Evolutionary conservation across 441 rosid genomes (phyloP).

Genomic region (Arabidopsis lyrata): DNA sequence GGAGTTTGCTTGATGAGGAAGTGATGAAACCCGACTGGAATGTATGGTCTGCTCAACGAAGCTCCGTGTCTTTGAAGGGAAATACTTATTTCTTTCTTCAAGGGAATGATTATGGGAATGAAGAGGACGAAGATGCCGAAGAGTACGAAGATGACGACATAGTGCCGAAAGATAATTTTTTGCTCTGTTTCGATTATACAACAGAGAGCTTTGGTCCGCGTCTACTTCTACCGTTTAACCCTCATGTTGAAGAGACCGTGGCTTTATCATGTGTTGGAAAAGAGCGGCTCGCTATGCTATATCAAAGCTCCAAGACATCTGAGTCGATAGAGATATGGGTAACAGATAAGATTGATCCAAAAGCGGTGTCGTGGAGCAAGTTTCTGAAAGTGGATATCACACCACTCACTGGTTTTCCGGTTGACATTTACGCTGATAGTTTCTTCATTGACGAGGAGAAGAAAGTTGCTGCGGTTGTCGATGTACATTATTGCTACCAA

Average conservation of each 20-base stretch:
- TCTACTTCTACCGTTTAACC: background rate
- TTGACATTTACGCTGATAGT: background rate
- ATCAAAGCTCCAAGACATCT: background rate
- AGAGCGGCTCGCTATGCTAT: slow-evolving; percentile 1
- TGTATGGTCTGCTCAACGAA: background rate
- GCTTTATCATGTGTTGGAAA: background rate
- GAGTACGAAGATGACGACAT: background rate
- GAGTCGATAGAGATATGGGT: background rate
- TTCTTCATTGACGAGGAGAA: slow-evolving; percentile 22
- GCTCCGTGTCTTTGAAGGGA: slow-evolving; percentile 13
- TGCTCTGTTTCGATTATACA: slow-evolving; percentile 21
- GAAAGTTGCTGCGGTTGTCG: background rate
- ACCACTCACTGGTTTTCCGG: background rate
- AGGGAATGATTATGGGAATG: background rate
- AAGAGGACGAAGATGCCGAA: background rate
- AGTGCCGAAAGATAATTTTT: background rate
- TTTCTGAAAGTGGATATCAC: background rate
- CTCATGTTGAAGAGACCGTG: background rate
- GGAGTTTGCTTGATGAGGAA: slow-evolving; percentile 7
- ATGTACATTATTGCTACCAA: background rate
- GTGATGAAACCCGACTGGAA: background rate
- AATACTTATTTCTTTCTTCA: background rate
- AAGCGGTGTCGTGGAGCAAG: background rate
- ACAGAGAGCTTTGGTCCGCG: slow-evolving; percentile 1
- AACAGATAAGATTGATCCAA: slow-evolving; percentile 1